Evolutionary conservation across 305 asterid genomes (phyloP), one percentile per base, ranked within the genome.

Genomic region (Rubia peregrina): DNA sequence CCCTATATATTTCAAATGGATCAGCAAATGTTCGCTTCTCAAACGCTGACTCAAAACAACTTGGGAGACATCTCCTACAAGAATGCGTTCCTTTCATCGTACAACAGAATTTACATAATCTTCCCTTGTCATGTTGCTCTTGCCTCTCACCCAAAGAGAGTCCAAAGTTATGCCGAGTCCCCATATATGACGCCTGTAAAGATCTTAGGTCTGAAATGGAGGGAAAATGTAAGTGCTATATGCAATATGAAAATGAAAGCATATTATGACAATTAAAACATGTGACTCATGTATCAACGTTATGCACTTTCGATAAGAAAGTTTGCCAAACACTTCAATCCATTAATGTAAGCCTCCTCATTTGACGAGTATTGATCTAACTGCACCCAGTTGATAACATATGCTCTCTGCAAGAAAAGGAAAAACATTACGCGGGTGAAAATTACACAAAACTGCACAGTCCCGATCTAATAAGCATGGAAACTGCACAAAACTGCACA

Each of bases 11-110:
- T 85, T 93, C 97, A 73, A 89, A 93, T 9, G 98, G 98, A 65
- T 90, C 92, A 60, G 98, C 97, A 84, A 84, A 89, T 63, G 97
- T 93, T 80, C 92, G 79, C 76, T 83, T 80, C 98, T 93, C 96
- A 69, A 89, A 93, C 98, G 95, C 72, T 93, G 97, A 73, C 98
- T 93, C 63, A 89, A 79, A 73, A 89, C 96, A 21, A 93, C 84
- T 79, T 93, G 98, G 77, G 86, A 88, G 76, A 93, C 86, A 70
- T 93, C 96, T 75, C 98, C 98, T 0, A 90, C 90, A 75, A 66
- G 75, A 73, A 93, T 93, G 75, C 89, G 97, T 70, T 89, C 91
- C 81, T 93, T 93, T 24, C 94, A 95, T 70, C 83, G 87, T 63
- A 80, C 69, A 73, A 93, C 89, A 22, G 95, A 88, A 44, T 83